These are phyloP conservation scores for Neotropicomus parvogracilis DNA, from an alignment of 1,284 basidiomycete genomes.

Conservation along the genomic window DNA sequence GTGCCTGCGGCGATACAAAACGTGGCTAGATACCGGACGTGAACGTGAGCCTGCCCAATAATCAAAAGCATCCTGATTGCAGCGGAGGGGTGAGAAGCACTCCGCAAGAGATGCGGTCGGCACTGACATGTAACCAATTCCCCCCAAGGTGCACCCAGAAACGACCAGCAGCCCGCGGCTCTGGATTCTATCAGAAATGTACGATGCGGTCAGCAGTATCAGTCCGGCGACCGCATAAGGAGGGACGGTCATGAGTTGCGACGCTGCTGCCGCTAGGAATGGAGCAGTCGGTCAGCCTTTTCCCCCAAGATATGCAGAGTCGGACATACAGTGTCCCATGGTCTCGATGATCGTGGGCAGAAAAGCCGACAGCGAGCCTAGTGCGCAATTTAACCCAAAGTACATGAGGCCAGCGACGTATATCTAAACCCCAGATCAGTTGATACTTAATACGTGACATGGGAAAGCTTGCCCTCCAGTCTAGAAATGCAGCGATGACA, in stretches of 20 bases:
- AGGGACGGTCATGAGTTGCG: slow-evolving; percentile 75
- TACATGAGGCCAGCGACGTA: slow-evolving; percentile 66
- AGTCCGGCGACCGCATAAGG: slow-evolving; percentile 74
- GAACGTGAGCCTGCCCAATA: slow-evolving; percentile 36
- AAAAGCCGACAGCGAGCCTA: slow-evolving; percentile 80
- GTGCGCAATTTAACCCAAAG: slow-evolving; percentile 75
- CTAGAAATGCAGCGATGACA: slow-evolving; percentile 60
- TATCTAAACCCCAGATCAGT: slow-evolving; percentile 38
- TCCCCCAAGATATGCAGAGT: background rate
- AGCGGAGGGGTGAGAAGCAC: background rate
- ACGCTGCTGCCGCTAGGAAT: slow-evolving; percentile 44
- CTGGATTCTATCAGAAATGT: slow-evolving; percentile 69
- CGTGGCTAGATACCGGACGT: slow-evolving; percentile 62
- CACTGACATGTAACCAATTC: slow-evolving; percentile 53
- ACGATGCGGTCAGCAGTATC: slow-evolving; percentile 62
- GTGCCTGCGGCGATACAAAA: slow-evolving; percentile 70
- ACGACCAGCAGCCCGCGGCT: slow-evolving; percentile 63
- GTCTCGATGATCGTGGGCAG: slow-evolving; percentile 80
- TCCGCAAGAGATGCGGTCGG: background rate
- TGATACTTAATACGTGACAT: background rate
- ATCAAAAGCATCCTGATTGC: slow-evolving; percentile 22
- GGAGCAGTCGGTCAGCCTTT: background rate
- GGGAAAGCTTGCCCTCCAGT: slow-evolving; percentile 57
- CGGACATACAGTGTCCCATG: slow-evolving; percentile 53
- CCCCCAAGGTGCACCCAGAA: slow-evolving; percentile 47